A percentile compares a stretch with the other conserved stretches of the same genome.
These are phyloP conservation scores for Yarrowia yakushimensis DNA, from an alignment of 805 yeast species.

Conservation along the genomic window DNA sequence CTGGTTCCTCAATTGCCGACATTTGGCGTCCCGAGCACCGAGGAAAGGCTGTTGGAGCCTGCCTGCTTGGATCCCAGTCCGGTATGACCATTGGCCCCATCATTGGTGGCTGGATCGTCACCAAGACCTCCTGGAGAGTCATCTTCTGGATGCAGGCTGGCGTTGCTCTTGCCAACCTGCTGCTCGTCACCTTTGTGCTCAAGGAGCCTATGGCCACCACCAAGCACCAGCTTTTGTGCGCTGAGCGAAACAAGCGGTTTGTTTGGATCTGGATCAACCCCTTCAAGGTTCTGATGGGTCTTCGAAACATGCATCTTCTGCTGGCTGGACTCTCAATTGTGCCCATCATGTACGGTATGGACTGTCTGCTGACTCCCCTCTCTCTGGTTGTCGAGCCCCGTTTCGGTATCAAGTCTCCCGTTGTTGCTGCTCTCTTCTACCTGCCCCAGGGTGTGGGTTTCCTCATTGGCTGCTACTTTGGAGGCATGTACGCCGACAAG, in stretches of 20 bases:
- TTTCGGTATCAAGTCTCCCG: slow-evolving; percentile 47
- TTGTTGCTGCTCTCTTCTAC: slow-evolving; percentile 52
- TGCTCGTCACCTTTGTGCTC: slow-evolving; percentile 42
- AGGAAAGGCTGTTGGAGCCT: slow-evolving; percentile 51
- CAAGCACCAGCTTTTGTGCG: slow-evolving; percentile 4
- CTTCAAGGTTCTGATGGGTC: slow-evolving; percentile 43
- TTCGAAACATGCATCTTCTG: slow-evolving; percentile 42
- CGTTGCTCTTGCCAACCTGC: slow-evolving; percentile 41
- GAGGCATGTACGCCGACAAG: slow-evolving; percentile 53
- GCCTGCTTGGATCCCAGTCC: slow-evolving; percentile 49
- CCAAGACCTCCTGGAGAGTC: slow-evolving; percentile 51
- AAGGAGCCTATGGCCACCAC: slow-evolving; percentile 42
- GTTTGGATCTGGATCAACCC: slow-evolving; percentile 48
- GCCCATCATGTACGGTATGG: slow-evolving; percentile 50
- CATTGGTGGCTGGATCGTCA: slow-evolving; percentile 51
- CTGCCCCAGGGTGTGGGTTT: slow-evolving; percentile 58
- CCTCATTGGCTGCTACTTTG: slow-evolving; percentile 48
- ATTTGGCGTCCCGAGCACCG: slow-evolving; percentile 49
- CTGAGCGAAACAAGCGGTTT: slow-evolving; percentile 36
- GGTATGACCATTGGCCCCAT: slow-evolving; percentile 56
- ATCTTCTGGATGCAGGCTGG: slow-evolving; percentile 51
- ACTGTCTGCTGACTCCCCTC: slow-evolving; percentile 51
- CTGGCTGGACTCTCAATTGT: slow-evolving; percentile 37
- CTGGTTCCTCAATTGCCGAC: slow-evolving; percentile 52
- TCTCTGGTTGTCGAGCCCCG: slow-evolving; percentile 55